Base-by-base conservation (phyloP, 2,329 filamentous ascomycete species). In the Hypoxylon rubiginosum region DNA sequence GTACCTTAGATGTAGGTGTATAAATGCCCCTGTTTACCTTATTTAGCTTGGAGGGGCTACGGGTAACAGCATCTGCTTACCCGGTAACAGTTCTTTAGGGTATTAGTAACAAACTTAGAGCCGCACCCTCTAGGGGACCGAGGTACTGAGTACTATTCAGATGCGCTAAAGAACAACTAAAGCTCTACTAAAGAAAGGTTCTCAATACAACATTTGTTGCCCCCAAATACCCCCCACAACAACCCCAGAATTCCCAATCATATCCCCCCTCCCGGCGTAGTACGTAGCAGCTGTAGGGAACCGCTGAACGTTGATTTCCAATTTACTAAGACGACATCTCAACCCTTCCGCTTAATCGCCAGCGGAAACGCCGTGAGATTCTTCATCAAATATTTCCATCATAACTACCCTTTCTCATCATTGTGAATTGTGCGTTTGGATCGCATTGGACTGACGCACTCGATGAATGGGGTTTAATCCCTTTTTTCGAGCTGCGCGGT, bases 401-500 rank as follows among this genome's bases (percentile, higher is more conserved):
- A 41, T 41, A 48, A 58, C 46, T 68, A 49, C 46, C 28, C 15
- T 15, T 65, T 70, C 70, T 43, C 66, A 73, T 73, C 71, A 51
- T 59, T 71, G 55, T 39, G 52, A 69, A 43, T n/a, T 59, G 34
- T 26, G 21, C 53, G 43, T 32, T 41, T 34, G 62, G 68, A 74
- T 75, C 75, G 73, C 74, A 72, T 73, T 55, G 52, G 62, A 34
- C 28, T 57, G 24, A 26, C 41, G 70, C 68, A 70, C 65, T 67
- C 64, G 62, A 70, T 73, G 64, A 66, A 72, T 71, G 73, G 71
- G 71, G 41, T 72, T 73, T 71, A 17, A 67, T 63, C 67, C 71
- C 66, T 68, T 66, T 69, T 72, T 71, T 72, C 70, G 67, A 61
- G 70, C 69, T 72, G 75, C 72, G 70, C 68, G 56, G 72, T 71